phyloP scores from a whole-genome alignment of 2,329 filamentous ascomycete genomes.

The Talaromyces funiculosus region DNA sequence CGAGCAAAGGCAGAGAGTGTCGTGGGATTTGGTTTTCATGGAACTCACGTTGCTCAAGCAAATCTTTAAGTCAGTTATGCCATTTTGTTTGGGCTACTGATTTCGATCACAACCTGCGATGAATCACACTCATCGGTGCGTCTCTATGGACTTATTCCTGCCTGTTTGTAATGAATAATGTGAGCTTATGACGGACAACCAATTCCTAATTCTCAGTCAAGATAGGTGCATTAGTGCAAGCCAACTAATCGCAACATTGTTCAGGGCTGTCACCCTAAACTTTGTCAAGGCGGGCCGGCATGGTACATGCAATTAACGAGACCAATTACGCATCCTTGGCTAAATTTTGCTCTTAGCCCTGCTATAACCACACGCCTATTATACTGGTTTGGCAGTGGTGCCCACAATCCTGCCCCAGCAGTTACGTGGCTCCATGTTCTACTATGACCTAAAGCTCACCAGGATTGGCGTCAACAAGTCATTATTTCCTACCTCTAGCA shows the following conservation, averaged over 20 bases:
- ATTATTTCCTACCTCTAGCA: no score
- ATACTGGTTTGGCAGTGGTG: no score
- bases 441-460: no score
- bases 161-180: neutral
- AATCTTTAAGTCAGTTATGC: neutral
- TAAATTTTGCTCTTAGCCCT: no score
- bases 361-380: no score
- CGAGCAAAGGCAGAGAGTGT: constrained; percentile 45
- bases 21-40: constrained; percentile 52
- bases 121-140: neutral
- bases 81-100: neutral
- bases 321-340: no score
- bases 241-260: neutral
- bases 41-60: constrained; percentile 32
- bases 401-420: no score
- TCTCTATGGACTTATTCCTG: neutral
- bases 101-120: neutral
- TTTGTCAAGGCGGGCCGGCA: no score
- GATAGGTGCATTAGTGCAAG: neutral
- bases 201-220: neutral
- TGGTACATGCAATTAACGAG: no score
- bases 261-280: neutral
- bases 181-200: neutral
- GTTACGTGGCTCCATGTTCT: no score
- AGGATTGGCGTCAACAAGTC: no score